Conservation (phyloP, 257 asterid species). For the Fraxinus quadrangulata region DNA sequence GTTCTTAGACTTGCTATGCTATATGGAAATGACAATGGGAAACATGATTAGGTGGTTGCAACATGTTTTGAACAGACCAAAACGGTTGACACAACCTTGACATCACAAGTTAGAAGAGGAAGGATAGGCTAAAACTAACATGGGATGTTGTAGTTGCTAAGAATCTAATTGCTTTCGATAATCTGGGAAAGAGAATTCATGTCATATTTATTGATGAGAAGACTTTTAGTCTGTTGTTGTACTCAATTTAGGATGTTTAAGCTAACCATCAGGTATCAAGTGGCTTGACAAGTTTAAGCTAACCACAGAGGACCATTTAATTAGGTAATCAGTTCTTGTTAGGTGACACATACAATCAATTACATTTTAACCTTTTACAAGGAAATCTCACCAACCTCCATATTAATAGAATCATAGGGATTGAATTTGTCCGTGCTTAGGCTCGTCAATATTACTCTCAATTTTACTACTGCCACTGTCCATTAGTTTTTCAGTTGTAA, state of each 20-base stretch:
- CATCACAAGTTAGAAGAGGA: not conserved
- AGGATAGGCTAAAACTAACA: not conserved
- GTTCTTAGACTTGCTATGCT: not conserved
- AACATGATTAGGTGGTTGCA: not conserved
- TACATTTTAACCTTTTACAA: slow-evolving; percentile 21
- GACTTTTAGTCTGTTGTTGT: not conserved
- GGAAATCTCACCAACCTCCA: slow-evolving; percentile 30
- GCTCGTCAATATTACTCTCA: not conserved
- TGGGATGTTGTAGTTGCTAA: not conserved
- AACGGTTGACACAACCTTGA: not conserved
- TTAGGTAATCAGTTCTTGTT: slow-evolving; percentile 41
- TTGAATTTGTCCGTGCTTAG: slow-evolving; percentile 13
- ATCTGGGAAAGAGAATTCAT: not conserved
- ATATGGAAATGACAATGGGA: not conserved
- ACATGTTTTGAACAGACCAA: not conserved
- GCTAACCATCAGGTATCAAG: not conserved
- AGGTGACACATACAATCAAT: slow-evolving; percentile 26
- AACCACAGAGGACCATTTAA: slow-evolving; percentile 22
- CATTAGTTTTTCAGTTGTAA: slow-evolving; percentile 10
- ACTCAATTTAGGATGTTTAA: not conserved
- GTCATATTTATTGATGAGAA: not conserved
- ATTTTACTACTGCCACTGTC: slow-evolving; percentile 1
- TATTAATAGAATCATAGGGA: slow-evolving; percentile 12
- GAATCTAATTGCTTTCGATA: not conserved
- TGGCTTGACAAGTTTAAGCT: not conserved